Evolutionary conservation across 2,329 filamentous ascomycete genomes (phyloP), one percentile per base, ranked within the genome.

Genomic region (Colletotrichum paranaense): DNA sequence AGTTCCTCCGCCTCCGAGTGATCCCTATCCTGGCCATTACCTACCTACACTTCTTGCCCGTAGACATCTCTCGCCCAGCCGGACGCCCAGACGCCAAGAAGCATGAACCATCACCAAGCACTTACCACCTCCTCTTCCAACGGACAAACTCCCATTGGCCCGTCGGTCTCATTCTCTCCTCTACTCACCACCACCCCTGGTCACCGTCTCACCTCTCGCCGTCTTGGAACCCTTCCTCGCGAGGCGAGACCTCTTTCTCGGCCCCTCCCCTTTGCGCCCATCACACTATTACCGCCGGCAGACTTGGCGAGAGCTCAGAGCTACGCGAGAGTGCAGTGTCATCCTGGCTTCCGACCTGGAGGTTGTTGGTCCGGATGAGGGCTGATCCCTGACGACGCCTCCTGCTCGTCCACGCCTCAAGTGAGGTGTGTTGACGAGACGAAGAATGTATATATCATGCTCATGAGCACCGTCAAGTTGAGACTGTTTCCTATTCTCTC

Each of bases 201-300:
- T n/a, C 42, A 19, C 8, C 42, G 3, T 26, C 11, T 53, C 30
- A 28, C 24, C n/a, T 14, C 58, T 35, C 28, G 16, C 65, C 28
- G 38, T n/a, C 42, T 62, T 62, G 65, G 53, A 26, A 11, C 19
- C 56, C 19, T 3, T 30, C 49, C 38, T 58, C 38, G 24, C 58
- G 35, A 56, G 64, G 38, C 66, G 58, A 72, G 59, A 72, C 65
- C 52, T 24, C 30, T 42, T 26, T 26, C 24, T 32, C 57, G 22
- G 42, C 42, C 19, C 42, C 19, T 22, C 42, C 42, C 42, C 42
- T 42, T 42, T 8, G 16, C 42, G 4, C 11, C 19, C 1, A 11
- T 4, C 42, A 49, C 14, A 2, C 19, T 22, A 11, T 22, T 49
- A 8, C 8, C 19, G 8, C 8, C 1, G 7, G 42, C 32, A 35